phyloP scores from a whole-genome alignment of 2,329 filamentous ascomycete species.

The Diaporthe nobilis region DNA sequence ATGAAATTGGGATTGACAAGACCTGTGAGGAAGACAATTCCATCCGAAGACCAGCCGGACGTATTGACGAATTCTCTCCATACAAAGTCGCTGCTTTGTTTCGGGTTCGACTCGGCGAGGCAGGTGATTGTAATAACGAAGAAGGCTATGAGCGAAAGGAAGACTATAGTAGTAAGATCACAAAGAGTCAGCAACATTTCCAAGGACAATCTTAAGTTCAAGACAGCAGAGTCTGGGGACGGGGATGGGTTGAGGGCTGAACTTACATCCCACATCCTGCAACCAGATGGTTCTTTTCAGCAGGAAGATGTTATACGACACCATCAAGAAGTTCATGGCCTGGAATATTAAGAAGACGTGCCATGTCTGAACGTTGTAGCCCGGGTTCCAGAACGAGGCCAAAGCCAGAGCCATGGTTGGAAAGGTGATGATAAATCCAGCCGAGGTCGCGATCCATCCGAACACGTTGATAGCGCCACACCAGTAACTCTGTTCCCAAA shows the following conservation, averaged over 20 bases:
- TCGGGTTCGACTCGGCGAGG: constrained; percentile 45
- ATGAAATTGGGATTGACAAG: constrained; percentile 55
- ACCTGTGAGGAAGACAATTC: constrained; percentile 55
- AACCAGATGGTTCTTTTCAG: constrained; percentile 31
- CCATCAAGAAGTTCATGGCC: constrained; percentile 36
- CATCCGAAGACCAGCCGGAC: constrained; percentile 48
- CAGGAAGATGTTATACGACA: constrained; percentile 39
- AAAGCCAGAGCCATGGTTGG: constrained; percentile 36
- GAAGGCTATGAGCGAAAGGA: constrained; percentile 49
- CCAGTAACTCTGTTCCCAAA: constrained; percentile 38
- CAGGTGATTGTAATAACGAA: constrained; percentile 51
- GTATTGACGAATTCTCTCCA: constrained; percentile 51
- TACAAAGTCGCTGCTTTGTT: constrained; percentile 46
- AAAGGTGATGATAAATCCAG: constrained; percentile 38
- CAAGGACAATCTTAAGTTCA: accelerated
- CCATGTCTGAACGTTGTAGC: constrained; percentile 37
- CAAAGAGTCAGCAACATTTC: neutral
- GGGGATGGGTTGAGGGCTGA: too few species aligned
- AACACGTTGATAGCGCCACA: constrained; percentile 39
- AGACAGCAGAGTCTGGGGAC: too few species aligned
- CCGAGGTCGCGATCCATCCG: constrained; percentile 41
- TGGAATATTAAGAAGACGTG: constrained; percentile 41
- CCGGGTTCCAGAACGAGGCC: constrained; percentile 38
- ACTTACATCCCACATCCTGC: constrained; percentile 35
- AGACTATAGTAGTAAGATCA: constrained; percentile 27